phyloP scores from a whole-genome alignment of 495 filamentous ascomycete genomes.

The Penicillium goetzii region DNA sequence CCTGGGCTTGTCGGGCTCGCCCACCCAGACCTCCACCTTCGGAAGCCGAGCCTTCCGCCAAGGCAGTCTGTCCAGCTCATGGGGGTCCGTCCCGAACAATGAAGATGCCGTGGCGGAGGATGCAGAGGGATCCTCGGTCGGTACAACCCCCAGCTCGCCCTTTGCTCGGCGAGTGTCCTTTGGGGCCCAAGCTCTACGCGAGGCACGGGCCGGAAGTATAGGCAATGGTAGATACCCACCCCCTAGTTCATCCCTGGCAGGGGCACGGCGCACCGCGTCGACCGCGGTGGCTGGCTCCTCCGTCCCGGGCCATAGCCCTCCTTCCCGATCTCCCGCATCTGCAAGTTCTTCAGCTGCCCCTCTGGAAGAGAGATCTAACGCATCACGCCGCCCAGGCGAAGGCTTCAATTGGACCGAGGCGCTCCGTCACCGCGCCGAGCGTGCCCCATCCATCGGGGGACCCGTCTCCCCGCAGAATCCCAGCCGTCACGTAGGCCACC shows the following conservation, averaged over 20 bases:
- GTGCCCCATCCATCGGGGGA: conserved; percentile 65
- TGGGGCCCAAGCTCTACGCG: conserved; percentile 82
- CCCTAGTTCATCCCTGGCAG: conserved; percentile 33
- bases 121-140: conserved; percentile 56
- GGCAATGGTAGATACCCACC: conserved; percentile 52
- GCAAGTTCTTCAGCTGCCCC: conserved; percentile 46
- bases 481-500: conserved; percentile 42
- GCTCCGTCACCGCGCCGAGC: conserved; percentile 85
- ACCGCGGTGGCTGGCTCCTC: conserved; percentile 13
- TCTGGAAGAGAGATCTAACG: conserved; percentile 52
- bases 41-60: conserved; percentile 57
- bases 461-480: conserved; percentile 42
- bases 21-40: conserved; percentile 62
- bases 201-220: conserved; percentile 58
- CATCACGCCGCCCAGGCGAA: conserved; percentile 70
- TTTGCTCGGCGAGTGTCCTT: conserved; percentile 89
- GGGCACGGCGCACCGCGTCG: conserved; percentile 31
- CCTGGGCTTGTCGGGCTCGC: conserved; percentile 80
- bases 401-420: conserved; percentile 95
- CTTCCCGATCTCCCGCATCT: conserved; percentile 30
- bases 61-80: conserved; percentile 72
- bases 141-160: conserved; percentile 64
- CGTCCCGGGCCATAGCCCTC: not conserved
- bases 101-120: conserved; percentile 92
- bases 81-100: conserved; percentile 72